A percentile compares a stretch with the other conserved stretches of the same genome.
phyloP scores from a whole-genome alignment of 495 filamentous ascomycete genomes.

The Cudoniella acicularis region DNA sequence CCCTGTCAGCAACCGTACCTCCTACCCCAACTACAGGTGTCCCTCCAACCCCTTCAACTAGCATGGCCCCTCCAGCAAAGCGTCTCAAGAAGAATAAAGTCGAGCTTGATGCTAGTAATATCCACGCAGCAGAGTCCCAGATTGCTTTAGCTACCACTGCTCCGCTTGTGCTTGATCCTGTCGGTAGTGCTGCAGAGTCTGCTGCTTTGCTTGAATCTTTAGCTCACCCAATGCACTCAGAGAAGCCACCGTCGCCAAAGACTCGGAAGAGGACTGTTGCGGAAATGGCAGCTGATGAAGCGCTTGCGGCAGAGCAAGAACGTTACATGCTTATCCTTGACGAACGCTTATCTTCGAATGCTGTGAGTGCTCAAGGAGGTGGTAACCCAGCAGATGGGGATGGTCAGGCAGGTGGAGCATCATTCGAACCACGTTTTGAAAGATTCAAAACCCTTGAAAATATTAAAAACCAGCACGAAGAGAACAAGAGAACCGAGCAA shows the following conservation, averaged over 20 bases:
- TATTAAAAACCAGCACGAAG: slow-evolving; percentile 74
- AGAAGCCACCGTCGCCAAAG: slow-evolving; percentile 77
- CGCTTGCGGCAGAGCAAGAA: slow-evolving; percentile 81
- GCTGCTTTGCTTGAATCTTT: slow-evolving; percentile 65
- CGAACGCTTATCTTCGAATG: slow-evolving; percentile 64
- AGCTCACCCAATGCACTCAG: slow-evolving; percentile 69
- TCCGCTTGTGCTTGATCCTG: slow-evolving; percentile 72
- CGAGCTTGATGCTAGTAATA: slow-evolving; percentile 66
- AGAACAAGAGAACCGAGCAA: slow-evolving; percentile 62
- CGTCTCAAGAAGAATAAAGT: slow-evolving; percentile 65
- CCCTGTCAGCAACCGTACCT: slow-evolving; percentile 49
- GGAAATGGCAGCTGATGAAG: slow-evolving; percentile 91
- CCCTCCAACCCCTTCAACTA: slow-evolving; percentile 54
- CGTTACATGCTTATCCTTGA: slow-evolving; percentile 92
- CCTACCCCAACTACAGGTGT: slow-evolving; percentile 62
- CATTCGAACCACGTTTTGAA: slow-evolving; percentile 85
- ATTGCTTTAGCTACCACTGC: slow-evolving; percentile 66
- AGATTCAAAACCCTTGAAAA: slow-evolving; percentile 85
- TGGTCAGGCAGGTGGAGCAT: slow-evolving; percentile 61
- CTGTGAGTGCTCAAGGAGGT: slow-evolving; percentile 47
- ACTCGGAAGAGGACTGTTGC: slow-evolving; percentile 89
- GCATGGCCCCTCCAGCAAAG: slow-evolving; percentile 60
- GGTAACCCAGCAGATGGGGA: slow-evolving; percentile 66
- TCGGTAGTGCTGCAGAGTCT: slow-evolving; percentile 60
- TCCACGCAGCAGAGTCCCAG: slow-evolving; percentile 70